Evolutionary conservation across 805 yeast species (phyloP), one percentile per base, ranked within the genome.

Genomic region (Saturnispora gosingensis): DNA sequence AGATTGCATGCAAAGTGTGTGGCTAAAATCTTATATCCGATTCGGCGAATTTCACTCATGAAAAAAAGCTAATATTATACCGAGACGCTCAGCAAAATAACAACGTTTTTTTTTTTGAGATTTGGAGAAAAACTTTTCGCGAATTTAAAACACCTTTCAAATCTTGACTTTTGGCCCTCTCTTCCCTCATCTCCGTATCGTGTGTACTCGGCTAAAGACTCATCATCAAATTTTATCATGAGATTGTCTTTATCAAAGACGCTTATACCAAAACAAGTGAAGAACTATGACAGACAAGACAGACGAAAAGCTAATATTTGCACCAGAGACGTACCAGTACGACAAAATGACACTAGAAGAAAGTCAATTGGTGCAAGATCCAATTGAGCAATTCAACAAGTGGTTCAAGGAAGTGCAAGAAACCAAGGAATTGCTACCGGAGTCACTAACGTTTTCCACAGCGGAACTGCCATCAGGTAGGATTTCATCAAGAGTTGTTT

Each of bases 401-500:
- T 93, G 99, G 99, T 93, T 87, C 64, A 71, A 78, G 15, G 88
- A 85, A 40, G 96, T 96, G 18, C 71, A 73, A 48, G 71, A 72
- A 4, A 71, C 73, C 35, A 59, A 67, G 42, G 83, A 85, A 58
- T 72, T 73, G 20, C 70, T 88, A 45, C 95, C 97, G 2, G 99
- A 93, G 65, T 77, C 90, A 2, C 73, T 80, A n/a, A 86, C 83
- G 16, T 79, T 93, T n/a, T 79, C 97, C 8, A 90, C 99, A 2
- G 95, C 96, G 0, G 74, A 80, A 53, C 71, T 90, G 55, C 97
- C 97, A 8, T 76, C 85, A 2, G 99, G 99, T n/a, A 72, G 95
- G 54, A 88, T 93, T 1, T 83, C 95, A 0, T 81, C 90, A 5
- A 74, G 99, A 51, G 77, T 85, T 9, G 91, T 93, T 2, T 74